Conservation (phyloP, 2,329 filamentous ascomycete genomes). For the Grosmannia huntii region DNA sequence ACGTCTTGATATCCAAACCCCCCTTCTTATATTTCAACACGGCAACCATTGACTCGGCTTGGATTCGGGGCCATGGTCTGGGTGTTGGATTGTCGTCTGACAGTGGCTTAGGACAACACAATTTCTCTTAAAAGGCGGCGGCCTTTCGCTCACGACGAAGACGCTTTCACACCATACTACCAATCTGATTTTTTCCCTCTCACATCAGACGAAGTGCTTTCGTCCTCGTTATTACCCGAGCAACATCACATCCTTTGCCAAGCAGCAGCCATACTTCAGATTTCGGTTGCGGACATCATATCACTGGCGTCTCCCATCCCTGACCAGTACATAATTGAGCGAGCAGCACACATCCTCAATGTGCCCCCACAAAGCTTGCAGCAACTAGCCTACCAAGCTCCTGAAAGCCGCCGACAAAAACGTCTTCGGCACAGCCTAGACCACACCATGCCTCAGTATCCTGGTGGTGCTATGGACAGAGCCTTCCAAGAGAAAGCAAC, state of each 20-base stretch:
- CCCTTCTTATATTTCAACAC: background rate
- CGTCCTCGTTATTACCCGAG: constrained; percentile 14
- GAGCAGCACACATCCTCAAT: constrained; percentile 21
- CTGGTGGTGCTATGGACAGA: constrained; percentile 13
- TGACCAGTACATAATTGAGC: constrained; percentile 17
- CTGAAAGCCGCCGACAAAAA: constrained; percentile 17
- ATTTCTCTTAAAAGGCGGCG: constrained; percentile 30
- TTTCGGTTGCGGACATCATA: constrained; percentile 12
- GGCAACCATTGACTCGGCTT: background rate
- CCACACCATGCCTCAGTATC: background rate
- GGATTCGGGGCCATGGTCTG: background rate
- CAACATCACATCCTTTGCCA: constrained; percentile 16
- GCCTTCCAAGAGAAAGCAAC: constrained; percentile 2
- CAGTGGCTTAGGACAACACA: constrained; percentile 12
- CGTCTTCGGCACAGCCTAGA: constrained; percentile 9
- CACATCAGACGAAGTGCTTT: background rate
- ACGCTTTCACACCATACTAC: background rate
- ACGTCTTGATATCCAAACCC: background rate
- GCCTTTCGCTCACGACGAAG: constrained; percentile 25
- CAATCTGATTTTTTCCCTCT: background rate
- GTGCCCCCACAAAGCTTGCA: constrained; percentile 18
- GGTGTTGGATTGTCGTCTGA: background rate
- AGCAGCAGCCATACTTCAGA: constrained; percentile 12
- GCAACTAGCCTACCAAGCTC: constrained; percentile 11
- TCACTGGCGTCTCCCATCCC: constrained; percentile 10